Evolutionary conservation across 352 stramenopile genomes (phyloP).

Genomic region (Globisporangium polare): DNA sequence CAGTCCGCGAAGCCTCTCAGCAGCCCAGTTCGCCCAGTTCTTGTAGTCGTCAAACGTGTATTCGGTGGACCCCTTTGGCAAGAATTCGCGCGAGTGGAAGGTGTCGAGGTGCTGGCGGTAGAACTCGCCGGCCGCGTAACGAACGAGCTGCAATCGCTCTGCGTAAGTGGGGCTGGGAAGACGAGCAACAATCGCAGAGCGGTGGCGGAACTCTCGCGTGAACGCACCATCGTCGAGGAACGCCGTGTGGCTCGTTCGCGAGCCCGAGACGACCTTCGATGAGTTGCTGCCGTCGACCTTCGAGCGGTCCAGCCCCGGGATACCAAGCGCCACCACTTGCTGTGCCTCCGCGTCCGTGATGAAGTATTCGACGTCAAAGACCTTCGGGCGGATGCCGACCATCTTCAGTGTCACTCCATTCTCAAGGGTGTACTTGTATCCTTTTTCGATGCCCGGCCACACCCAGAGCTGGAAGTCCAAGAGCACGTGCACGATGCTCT

Average conservation of each 20-base stretch:
- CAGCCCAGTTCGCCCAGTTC: conserved; percentile 59
- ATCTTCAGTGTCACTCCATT: conserved; percentile 70
- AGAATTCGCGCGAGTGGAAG: conserved; percentile 69
- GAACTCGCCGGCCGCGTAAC: conserved; percentile 76
- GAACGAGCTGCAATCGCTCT: conserved; percentile 73
- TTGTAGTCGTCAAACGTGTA: conserved; percentile 60
- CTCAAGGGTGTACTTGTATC: conserved; percentile 68
- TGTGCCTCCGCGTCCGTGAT: conserved; percentile 55
- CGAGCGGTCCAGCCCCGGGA: conserved; percentile 50
- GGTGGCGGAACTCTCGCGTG: conserved; percentile 67
- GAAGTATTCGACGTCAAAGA: conserved; percentile 72
- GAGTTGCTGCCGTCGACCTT: conserved; percentile 67
- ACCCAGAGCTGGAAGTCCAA: conserved; percentile 82
- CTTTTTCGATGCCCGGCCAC: conserved; percentile 75
- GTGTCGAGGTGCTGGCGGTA: conserved; percentile 82
- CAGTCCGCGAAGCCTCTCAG: conserved; percentile 39
- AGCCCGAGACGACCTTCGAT: conserved; percentile 52
- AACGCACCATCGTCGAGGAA: conserved; percentile 67
- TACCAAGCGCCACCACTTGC: conserved; percentile 50
- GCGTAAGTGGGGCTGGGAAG: conserved; percentile 66
- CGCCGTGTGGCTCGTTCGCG: conserved; percentile 77
- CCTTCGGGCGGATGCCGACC: conserved; percentile 61
- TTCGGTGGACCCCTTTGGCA: conserved; percentile 42
- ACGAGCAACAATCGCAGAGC: conserved; percentile 54
- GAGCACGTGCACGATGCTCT: conserved; percentile 69